Evolutionary conservation across 495 filamentous ascomycete species (phyloP).

Genomic region (Talaromyces borbonicus): DNA sequence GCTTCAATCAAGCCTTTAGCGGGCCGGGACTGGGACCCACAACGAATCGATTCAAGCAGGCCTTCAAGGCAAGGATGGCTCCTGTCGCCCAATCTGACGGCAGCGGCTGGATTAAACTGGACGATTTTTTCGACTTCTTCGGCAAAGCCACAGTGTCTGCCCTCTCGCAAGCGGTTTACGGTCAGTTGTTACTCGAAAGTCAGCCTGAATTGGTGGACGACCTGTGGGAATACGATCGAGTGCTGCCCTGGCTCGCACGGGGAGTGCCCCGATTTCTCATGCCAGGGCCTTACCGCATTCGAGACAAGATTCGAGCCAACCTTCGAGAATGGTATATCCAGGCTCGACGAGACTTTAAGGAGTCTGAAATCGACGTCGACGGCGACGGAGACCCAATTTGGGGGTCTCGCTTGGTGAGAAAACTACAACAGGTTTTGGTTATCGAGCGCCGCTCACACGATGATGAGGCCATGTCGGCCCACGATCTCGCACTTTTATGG

Average conservation of each 20-base stretch:
- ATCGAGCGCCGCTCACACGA: not conserved
- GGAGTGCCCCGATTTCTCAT: not conserved
- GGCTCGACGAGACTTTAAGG: not conserved
- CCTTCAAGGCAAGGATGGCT: not conserved
- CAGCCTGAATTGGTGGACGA: not conserved
- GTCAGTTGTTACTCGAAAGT: not conserved
- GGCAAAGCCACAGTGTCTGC: not conserved
- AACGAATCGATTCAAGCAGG: not conserved
- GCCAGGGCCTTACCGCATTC: not conserved
- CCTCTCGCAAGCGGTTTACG: not conserved
- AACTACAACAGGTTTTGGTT: not conserved
- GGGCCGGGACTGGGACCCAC: not conserved
- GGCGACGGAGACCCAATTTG: not conserved
- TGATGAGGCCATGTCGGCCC: not conserved
- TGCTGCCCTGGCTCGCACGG: not conserved
- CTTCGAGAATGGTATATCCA: not conserved
- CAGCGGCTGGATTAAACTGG: not conserved
- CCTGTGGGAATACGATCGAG: not conserved
- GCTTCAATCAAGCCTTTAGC: constrained; percentile 1
- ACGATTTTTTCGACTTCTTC: not conserved
- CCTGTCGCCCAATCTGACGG: not conserved
- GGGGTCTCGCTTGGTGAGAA: not conserved
- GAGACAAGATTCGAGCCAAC: not conserved
- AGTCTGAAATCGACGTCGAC: not conserved
- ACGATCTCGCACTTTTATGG: not conserved